These are phyloP conservation scores for Pichia sp. DNA, from an alignment of 1,139 yeast species.

Conservation along the genomic window DNA sequence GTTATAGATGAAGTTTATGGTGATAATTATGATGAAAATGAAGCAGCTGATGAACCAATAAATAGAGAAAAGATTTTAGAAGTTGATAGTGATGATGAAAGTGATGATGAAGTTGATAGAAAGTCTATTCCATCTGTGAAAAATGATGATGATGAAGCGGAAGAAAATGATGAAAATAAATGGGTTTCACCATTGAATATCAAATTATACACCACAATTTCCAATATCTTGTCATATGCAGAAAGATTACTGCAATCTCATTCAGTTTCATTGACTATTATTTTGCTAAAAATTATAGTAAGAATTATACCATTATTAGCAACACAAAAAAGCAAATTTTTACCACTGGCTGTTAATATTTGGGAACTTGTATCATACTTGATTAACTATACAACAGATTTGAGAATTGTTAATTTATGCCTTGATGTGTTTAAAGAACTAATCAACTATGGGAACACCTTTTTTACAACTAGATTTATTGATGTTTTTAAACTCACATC, in stretches of 20 bases:
- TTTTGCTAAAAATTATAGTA: constrained; percentile 47
- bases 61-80: constrained; percentile 20
- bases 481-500: constrained; percentile 31
- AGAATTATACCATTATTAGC: constrained; percentile 56
- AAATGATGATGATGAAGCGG: constrained; percentile 14
- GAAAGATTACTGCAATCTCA: constrained; percentile 66
- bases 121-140: constrained; percentile 12
- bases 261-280: constrained; percentile 48
- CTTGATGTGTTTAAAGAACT: constrained; percentile 33
- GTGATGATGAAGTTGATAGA: constrained; percentile 28
- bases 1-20: constrained; percentile 27
- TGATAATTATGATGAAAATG: constrained; percentile 24
- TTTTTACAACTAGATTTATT: constrained; percentile 42
- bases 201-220: constrained; percentile 48
- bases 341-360: constrained; percentile 61
- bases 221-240: constrained; percentile 62
- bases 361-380: constrained; percentile 56
- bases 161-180: constrained; percentile 23
- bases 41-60: constrained; percentile 17
- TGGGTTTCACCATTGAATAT: constrained; percentile 68
- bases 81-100: constrained; percentile 37
- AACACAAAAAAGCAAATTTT: constrained; percentile 48
- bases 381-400: constrained; percentile 33
- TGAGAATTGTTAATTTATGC: constrained; percentile 32
- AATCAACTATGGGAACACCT: constrained; percentile 41